A percentile compares a stretch with the other conserved stretches of the same genome.
Evolutionary conservation across 306 rosid genomes (phyloP).

Genomic region (Benincasa hispida): DNA sequence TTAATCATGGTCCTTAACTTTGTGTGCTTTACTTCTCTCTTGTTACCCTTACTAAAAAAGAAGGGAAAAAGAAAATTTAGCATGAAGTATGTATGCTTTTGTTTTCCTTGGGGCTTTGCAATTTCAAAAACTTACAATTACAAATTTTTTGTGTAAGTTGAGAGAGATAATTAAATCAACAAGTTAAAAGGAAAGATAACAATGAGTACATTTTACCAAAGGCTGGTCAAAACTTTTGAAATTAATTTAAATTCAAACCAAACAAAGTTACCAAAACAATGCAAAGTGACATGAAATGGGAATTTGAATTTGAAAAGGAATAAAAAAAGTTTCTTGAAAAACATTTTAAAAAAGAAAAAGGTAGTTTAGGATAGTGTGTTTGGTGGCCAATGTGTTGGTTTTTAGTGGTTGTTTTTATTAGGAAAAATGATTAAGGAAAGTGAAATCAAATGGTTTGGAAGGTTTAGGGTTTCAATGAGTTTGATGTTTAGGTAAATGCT

Average conservation of each 20-base stretch:
- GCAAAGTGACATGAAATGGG: neutral
- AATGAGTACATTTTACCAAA: neutral
- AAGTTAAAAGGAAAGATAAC: neutral
- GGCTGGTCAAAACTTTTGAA: neutral
- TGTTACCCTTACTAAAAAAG: too few species aligned
- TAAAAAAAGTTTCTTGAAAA: neutral
- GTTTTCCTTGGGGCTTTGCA: too few species aligned
- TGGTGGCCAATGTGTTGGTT: neutral
- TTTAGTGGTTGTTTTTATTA: neutral
- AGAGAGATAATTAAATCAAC: neutral
- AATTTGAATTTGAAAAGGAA: conserved; percentile 1
- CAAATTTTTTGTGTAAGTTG: neutral
- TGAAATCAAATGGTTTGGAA: neutral
- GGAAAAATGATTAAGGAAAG: neutral
- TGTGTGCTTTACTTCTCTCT: too few species aligned
- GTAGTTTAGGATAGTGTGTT: conserved; percentile 1
- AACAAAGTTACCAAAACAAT: neutral
- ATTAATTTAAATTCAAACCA: neutral
- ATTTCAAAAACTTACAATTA: neutral
- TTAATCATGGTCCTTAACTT: too few species aligned
- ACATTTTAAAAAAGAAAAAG: neutral
- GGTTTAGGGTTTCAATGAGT: neutral
- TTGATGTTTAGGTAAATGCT: neutral
- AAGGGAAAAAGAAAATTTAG: too few species aligned
- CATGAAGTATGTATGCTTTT: too few species aligned